Evolutionary conservation across 202 grass and related monocot species (phyloP), one percentile per base, ranked within the genome.

Genomic region (Zoysia matrella): DNA sequence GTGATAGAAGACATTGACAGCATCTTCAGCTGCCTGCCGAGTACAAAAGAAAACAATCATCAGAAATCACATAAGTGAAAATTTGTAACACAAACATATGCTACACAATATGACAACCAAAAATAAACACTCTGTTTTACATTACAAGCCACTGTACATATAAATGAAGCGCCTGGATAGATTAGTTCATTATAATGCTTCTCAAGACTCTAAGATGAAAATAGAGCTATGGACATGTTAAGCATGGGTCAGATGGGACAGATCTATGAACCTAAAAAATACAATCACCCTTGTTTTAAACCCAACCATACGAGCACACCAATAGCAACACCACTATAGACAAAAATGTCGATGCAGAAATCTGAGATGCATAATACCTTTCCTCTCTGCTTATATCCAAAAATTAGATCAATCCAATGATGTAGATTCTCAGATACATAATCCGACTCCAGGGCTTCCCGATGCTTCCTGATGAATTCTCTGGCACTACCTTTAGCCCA

Each of bases 321-420:
- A 80, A 83, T 49, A 11, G 57, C 79, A 90, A 56, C 39, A 56
- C 5, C 52, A 75, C 16, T 65, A 41, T 43, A 49, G 18, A 14
- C 48, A 73, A 82, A 70, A 75, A 75, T 85, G 45, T 44, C 47
- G 64, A 82, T 84, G 65, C 66, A 88, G 49, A 85, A 71, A 84
- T 57, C 30, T 65, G 56, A 85, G 42, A 74, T 71, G 69, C 14
- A 75, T 67, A 82, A 69, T 80, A 96, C 96, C 93, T 99, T 99
- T 83, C 96, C 96, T 69, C 96, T 89, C 83, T 99, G 96, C 76
- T 90, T 96, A 87, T 92, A 88, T 74, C 96, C 96, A 89, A 99
- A 99, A 83, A 99, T 99, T 77, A 99, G 87, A 84, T 99, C 93
- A 66, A 96, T 99, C 96, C 96, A 99, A 60, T 94, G 96, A 75